Conservation (phyloP, 2,329 filamentous ascomycete genomes). For the Aspergillus caelatus region DNA sequence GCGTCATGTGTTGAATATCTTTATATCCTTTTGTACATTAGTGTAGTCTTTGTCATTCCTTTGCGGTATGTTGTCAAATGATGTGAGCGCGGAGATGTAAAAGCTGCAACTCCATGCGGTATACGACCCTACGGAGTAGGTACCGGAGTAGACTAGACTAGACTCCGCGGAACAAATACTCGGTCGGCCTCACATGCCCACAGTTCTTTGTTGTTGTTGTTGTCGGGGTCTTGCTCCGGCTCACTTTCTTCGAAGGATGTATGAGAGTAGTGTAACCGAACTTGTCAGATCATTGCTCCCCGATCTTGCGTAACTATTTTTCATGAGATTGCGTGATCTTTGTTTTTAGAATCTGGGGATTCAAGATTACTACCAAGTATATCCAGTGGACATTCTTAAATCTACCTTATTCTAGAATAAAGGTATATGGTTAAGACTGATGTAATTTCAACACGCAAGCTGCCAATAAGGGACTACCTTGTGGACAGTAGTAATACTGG, state of each 20-base stretch:
- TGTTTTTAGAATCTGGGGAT: constrained; percentile 3
- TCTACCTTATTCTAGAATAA: neutral
- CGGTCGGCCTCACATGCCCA: constrained; percentile 9
- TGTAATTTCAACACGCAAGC: constrained; percentile 1
- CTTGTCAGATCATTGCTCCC: constrained; percentile 1
- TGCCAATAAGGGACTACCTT: neutral
- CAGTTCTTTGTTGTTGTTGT: neutral
- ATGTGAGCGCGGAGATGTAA: neutral
- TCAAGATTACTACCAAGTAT: neutral
- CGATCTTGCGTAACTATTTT: constrained; percentile 1
- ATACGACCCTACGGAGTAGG: neutral
- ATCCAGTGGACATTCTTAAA: neutral
- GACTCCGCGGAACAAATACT: neutral
- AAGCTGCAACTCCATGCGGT: neutral
- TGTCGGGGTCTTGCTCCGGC: neutral
- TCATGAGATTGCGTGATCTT: constrained; percentile 9
- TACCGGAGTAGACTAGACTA: neutral
- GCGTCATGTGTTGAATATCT: constrained; percentile 6
- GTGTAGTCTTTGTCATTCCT: neutral
- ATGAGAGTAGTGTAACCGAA: neutral
- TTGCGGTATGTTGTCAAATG: constrained; percentile 15
- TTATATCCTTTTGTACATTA: constrained; percentile 3
- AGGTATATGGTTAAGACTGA: neutral
- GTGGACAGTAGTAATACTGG: neutral
- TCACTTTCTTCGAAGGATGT: neutral